Evolutionary conservation across 2,329 filamentous ascomycete genomes (phyloP).

Genomic region (Colletotrichum orbiculare): DNA sequence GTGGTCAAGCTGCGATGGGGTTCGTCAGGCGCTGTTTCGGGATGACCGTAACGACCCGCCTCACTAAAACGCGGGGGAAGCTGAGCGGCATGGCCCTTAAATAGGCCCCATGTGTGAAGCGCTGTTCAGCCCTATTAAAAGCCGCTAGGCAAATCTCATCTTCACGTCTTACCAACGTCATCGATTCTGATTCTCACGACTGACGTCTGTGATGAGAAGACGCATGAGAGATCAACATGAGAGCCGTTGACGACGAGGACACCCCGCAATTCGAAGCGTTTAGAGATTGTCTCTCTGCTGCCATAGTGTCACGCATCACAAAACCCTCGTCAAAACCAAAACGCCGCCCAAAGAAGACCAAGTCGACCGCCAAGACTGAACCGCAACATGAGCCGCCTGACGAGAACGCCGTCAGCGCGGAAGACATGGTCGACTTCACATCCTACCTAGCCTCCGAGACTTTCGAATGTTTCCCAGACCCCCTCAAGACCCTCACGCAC

Average conservation of each 20-base stretch:
- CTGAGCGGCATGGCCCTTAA: slow-evolving; percentile 8
- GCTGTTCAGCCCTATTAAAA: slow-evolving; percentile 9
- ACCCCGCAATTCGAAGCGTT: slow-evolving; percentile 63
- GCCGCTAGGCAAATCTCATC: not conserved
- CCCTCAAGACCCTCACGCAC: slow-evolving; percentile 72
- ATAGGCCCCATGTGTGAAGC: slow-evolving; percentile 1
- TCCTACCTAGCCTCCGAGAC: slow-evolving; percentile 80
- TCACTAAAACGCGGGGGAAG: slow-evolving; percentile 20
- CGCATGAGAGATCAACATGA: slow-evolving; percentile 52
- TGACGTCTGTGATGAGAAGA: not conserved
- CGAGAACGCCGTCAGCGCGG: slow-evolving; percentile 54
- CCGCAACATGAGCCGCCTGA: slow-evolving; percentile 4
- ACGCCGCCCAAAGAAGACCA: slow-evolving; percentile 53
- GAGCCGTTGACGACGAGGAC: slow-evolving; percentile 47
- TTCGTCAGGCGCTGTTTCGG: slow-evolving; percentile 9
- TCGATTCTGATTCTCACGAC: slow-evolving; percentile 6
- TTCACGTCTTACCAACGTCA: slow-evolving; percentile 24
- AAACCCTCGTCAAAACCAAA: slow-evolving; percentile 54
- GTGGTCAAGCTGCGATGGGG: not conserved
- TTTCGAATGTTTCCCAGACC: slow-evolving; percentile 72
- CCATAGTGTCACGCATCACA: slow-evolving; percentile 72
- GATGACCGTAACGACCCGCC: not conserved
- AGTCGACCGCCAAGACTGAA: not conserved
- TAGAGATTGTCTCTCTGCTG: slow-evolving; percentile 77
- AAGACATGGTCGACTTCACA: slow-evolving; percentile 83